Conservation (phyloP, 106 monocot genomes). For the Dendrobium chrysotoxum region DNA sequence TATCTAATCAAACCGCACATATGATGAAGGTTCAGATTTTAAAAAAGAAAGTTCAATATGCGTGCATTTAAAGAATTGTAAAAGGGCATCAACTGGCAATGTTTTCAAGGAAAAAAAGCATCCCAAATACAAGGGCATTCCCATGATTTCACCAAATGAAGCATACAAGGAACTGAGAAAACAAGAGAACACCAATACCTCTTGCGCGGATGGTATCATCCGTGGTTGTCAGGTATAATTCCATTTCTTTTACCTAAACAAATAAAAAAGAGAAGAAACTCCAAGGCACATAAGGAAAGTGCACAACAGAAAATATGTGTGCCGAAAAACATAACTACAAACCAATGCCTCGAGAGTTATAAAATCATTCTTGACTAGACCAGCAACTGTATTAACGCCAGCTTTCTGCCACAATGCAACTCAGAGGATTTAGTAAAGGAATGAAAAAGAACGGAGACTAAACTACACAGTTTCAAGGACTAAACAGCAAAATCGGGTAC, state of each 20-base stretch:
- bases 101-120: background rate
- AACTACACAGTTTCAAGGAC: background rate
- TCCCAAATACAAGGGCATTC: background rate
- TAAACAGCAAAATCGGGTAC: too few species aligned
- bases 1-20: too few species aligned
- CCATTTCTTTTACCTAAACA: constrained; percentile 71
- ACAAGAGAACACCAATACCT: constrained; percentile 26
- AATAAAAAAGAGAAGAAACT: constrained; percentile 1
- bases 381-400: constrained; percentile 43
- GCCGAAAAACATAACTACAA: constrained; percentile 1
- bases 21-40: too few species aligned
- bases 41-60: too few species aligned
- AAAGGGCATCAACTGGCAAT: too few species aligned
- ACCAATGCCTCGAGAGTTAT: constrained; percentile 66
- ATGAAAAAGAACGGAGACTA: background rate
- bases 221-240: constrained; percentile 60
- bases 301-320: background rate
- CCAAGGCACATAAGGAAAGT: background rate
- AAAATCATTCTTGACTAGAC: constrained; percentile 44
- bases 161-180: background rate
- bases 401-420: constrained; percentile 32
- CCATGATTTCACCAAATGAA: background rate
- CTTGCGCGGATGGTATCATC: constrained; percentile 63
- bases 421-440: background rate
- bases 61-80: too few species aligned